Conservation (phyloP, 179 eudicot genomes). For the Spinacia oleracea region DNA sequence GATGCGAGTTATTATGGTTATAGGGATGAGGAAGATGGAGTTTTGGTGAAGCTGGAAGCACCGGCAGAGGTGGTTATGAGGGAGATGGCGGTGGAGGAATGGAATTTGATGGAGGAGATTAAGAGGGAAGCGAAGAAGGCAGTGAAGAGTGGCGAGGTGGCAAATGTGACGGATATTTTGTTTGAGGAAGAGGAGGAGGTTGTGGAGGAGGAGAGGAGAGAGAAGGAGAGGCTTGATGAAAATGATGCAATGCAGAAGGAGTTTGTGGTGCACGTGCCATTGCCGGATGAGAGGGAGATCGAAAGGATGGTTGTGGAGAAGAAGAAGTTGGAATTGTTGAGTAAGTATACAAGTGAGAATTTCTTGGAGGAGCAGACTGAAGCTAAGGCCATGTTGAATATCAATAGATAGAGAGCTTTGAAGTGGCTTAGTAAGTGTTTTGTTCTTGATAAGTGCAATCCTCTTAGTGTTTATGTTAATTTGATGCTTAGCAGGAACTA, state of each 20-base stretch:
- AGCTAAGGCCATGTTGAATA: constrained; percentile 60
- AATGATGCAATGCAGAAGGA: constrained; percentile 55
- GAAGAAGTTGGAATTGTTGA: constrained; percentile 91
- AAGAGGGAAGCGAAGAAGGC: constrained; percentile 81
- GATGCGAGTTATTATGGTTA: constrained; percentile 93
- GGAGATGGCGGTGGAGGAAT: constrained; percentile 63
- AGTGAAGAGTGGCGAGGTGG: constrained; percentile 80
- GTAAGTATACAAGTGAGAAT: constrained; percentile 71
- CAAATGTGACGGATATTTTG: constrained; percentile 49
- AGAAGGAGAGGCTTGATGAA: constrained; percentile 30
- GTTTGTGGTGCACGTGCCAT: constrained; percentile 84
- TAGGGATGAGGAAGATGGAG: constrained; percentile 92
- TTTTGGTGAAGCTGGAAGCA: constrained; percentile 68
- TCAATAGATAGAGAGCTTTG: constrained; percentile 29
- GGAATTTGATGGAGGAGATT: constrained; percentile 80
- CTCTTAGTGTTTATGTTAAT: neutral
- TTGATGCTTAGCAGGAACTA: neutral
- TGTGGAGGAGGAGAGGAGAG: constrained; percentile 73
- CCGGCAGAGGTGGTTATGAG: constrained; percentile 81
- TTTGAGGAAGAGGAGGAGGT: constrained; percentile 88
- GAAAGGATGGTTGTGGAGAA: constrained; percentile 88
- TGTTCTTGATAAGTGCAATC: neutral
- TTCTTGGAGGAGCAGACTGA: constrained; percentile 77
- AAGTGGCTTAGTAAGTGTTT: constrained; percentile 7
- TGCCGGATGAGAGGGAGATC: constrained; percentile 92